Evolutionary conservation across 805 yeast species (phyloP).

Genomic region (Zygosaccharomyces gambellarensis): DNA sequence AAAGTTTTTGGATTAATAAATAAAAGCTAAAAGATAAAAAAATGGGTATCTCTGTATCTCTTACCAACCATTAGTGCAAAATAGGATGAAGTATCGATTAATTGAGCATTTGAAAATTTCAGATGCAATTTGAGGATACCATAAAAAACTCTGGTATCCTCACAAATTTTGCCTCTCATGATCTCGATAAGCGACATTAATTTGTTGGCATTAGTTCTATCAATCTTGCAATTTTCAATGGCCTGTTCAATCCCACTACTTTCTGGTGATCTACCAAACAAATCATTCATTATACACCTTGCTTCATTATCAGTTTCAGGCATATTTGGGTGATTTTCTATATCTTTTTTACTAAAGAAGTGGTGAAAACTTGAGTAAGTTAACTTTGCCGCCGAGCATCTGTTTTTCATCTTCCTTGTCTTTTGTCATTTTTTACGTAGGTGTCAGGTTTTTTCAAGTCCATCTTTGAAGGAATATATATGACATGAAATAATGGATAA

Average conservation of each 20-base stretch:
- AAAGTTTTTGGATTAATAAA: not conserved
- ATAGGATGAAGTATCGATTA: slow-evolving; percentile 10
- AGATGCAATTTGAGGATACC: slow-evolving; percentile 5
- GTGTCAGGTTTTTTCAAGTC: slow-evolving; percentile 3
- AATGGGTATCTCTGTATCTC: slow-evolving; percentile 1
- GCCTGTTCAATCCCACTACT: not conserved
- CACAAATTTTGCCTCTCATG: not conserved
- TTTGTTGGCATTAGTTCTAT: slow-evolving; percentile 1
- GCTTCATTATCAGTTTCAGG: not conserved
- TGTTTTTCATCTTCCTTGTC: not conserved
- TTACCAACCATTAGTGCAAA: slow-evolving; percentile 13
- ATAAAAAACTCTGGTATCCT: slow-evolving; percentile 3
- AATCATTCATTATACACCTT: not conserved
- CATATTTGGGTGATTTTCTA: not conserved
- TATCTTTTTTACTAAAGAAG: not conserved
- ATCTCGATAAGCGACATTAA: slow-evolving; percentile 3
- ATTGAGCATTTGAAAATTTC: slow-evolving; percentile 5
- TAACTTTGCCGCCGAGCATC: slow-evolving; percentile 12
- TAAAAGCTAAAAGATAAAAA: not conserved
- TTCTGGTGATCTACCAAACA: slow-evolving; percentile 6
- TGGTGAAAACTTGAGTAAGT: not conserved
- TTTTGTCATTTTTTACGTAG: not conserved
- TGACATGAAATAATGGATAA: not conserved
- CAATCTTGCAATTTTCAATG: not conserved
- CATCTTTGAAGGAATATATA: not conserved